Evolutionary conservation across 1,284 basidiomycete species (phyloP).

Genomic region (Stereum hirsutum): DNA sequence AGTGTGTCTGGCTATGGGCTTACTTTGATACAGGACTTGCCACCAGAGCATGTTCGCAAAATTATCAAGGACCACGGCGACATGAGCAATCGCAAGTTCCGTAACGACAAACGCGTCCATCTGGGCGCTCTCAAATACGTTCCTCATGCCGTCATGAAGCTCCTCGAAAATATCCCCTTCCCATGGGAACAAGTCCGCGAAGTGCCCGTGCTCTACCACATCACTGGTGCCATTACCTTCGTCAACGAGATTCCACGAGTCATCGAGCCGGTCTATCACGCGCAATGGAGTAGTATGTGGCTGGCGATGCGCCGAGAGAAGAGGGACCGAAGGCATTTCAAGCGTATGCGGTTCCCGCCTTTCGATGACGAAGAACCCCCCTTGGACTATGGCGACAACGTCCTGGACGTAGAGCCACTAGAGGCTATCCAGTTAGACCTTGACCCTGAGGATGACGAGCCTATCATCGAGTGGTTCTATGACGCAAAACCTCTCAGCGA

Average conservation of each 20-base stretch:
- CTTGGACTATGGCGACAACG: constrained; percentile 97
- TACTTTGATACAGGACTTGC: constrained; percentile 51
- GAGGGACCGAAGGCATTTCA: constrained; percentile 97
- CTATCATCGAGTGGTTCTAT: constrained; percentile 99
- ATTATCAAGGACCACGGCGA: constrained; percentile 98
- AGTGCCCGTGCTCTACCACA: constrained; percentile 94
- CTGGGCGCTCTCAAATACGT: constrained; percentile 98
- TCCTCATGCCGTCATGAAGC: constrained; percentile 98
- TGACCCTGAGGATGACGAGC: constrained; percentile 87
- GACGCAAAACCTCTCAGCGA: constrained; percentile 93
- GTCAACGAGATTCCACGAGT: constrained; percentile 97
- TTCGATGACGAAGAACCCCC: constrained; percentile 99
- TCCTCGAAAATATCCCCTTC: constrained; percentile 97
- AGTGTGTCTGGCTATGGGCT: constrained; percentile 10
- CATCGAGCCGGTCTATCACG: constrained; percentile 97
- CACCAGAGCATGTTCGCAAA: constrained; percentile 93
- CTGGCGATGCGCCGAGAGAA: constrained; percentile 99
- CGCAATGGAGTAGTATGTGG: constrained; percentile 99
- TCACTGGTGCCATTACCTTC: constrained; percentile 99
- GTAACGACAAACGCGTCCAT: constrained; percentile 98
- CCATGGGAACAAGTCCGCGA: constrained; percentile 99
- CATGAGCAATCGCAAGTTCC: constrained; percentile 94
- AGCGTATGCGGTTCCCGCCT: constrained; percentile 99
- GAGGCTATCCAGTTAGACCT: constrained; percentile 98
- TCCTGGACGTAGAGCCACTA: constrained; percentile 95